Evolutionary conservation across 495 filamentous ascomycete genomes (phyloP).

Genomic region (Rhypophila decipiens): DNA sequence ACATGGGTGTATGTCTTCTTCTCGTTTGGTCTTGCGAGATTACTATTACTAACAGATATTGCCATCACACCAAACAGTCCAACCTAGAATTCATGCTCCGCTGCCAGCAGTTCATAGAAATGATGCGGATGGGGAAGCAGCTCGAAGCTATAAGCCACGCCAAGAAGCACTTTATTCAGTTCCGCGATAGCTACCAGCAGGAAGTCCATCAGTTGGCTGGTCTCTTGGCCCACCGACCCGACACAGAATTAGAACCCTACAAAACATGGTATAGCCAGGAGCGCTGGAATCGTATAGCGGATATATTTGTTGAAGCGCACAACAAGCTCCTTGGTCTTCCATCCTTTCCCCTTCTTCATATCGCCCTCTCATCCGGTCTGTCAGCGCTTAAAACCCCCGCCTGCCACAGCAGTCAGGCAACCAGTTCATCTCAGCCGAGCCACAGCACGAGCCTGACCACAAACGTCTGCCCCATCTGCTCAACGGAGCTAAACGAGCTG

Average conservation of each 20-base stretch:
- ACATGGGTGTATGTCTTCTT: slow-evolving; percentile 58
- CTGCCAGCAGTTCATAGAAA: slow-evolving; percentile 92
- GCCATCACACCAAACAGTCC: slow-evolving; percentile 46
- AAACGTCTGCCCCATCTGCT: slow-evolving; percentile 86
- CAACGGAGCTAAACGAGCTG: slow-evolving; percentile 85
- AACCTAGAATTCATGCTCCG: slow-evolving; percentile 90
- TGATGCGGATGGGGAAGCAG: slow-evolving; percentile 65
- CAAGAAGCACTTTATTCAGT: slow-evolving; percentile 67
- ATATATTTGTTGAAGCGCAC: slow-evolving; percentile 78
- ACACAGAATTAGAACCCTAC: slow-evolving; percentile 40
- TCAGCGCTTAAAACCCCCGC: slow-evolving; percentile 94
- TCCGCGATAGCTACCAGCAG: slow-evolving; percentile 56
- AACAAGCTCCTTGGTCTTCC: slow-evolving; percentile 84
- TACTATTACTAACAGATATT: slow-evolving; percentile 13
- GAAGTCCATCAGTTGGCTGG: slow-evolving; percentile 71
- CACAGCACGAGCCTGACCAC: slow-evolving; percentile 31
- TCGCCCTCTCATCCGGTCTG: slow-evolving; percentile 83
- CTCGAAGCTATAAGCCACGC: slow-evolving; percentile 76
- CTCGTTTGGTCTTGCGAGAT: not conserved
- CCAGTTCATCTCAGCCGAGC: slow-evolving; percentile 8
- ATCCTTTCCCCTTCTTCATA: slow-evolving; percentile 75
- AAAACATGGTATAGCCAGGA: slow-evolving; percentile 58
- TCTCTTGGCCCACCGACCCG: slow-evolving; percentile 66
- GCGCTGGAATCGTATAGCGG: slow-evolving; percentile 72
- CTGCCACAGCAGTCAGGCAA: slow-evolving; percentile 63